Conservation (phyloP, 371 early-diverging fungal genomes). For the Mortierella polycephala region DNA sequence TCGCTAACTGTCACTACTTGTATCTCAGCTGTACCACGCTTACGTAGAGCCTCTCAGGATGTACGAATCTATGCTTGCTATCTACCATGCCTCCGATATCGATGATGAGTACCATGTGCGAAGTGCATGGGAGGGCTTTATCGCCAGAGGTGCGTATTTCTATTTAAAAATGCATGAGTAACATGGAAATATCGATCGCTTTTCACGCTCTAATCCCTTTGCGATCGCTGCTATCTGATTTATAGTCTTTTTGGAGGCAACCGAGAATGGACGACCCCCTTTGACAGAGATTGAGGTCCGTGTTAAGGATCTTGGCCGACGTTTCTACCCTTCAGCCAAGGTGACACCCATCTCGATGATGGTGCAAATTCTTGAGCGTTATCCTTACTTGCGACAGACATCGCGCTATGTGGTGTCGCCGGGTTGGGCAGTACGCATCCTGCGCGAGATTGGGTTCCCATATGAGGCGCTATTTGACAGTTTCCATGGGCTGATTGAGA, state of each 20-base stretch:
- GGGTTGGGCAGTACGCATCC: conserved; percentile 51
- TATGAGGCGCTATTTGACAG: conserved; percentile 53
- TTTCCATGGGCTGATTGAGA: conserved; percentile 49
- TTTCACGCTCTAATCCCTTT: neutral
- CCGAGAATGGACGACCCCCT: conserved; percentile 41
- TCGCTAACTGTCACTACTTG: neutral
- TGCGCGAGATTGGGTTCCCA: conserved; percentile 51
- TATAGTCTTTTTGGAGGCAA: conserved; percentile 30
- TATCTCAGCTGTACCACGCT: conserved; percentile 58
- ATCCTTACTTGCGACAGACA: conserved; percentile 43
- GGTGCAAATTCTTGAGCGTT: conserved; percentile 50
- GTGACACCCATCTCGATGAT: conserved; percentile 50
- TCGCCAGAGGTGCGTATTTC: conserved; percentile 53
- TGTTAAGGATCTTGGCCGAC: conserved; percentile 56
- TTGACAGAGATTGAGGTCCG: conserved; percentile 48
- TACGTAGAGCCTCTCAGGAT: conserved; percentile 70
- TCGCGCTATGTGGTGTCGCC: conserved; percentile 22
- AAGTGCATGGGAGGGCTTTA: conserved; percentile 65
- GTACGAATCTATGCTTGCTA: conserved; percentile 69
- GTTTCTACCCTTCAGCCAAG: conserved; percentile 62
- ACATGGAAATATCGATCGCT: neutral
- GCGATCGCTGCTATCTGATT: neutral
- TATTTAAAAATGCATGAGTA: neutral
- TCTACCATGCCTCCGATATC: conserved; percentile 70
- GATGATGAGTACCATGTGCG: conserved; percentile 62